Conservation (phyloP, 176 grass and related monocot genomes). For the Oryza punctata region DNA sequence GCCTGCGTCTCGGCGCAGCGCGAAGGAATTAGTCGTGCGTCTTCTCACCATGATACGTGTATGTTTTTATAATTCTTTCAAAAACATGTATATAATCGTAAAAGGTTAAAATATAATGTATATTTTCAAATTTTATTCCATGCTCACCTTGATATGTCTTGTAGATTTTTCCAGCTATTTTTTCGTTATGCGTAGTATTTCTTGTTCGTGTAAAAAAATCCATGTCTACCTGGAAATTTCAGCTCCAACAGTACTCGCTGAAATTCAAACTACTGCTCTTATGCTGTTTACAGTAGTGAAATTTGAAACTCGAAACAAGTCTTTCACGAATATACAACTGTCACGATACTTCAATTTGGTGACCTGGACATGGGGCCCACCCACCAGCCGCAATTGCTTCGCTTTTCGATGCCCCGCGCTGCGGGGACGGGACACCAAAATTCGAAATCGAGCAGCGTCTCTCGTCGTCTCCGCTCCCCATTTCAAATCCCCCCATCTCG, state of each 20-base stretch:
- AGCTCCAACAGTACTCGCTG: not conserved
- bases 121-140: no score
- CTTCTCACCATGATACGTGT: no score
- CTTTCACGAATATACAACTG: not conserved
- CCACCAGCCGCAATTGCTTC: conserved; percentile 3
- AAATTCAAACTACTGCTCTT: not conserved
- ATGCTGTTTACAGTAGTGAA: not conserved
- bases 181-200: not conserved
- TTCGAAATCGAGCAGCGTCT: conserved; percentile 56
- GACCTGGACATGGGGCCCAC: not conserved
- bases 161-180: no score
- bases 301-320: not conserved
- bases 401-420: not conserved
- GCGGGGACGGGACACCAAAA: conserved; percentile 21
- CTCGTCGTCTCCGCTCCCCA: conserved; percentile 32
- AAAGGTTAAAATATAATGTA: no score
- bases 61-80: no score
- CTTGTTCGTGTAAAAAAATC: not conserved
- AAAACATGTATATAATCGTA: no score
- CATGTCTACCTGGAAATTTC: not conserved
- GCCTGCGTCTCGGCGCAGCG: no score
- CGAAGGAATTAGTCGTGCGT: no score
- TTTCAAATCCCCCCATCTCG: conserved; percentile 50
- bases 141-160: no score
- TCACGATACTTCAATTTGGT: not conserved